Conservation (phyloP, 371 early-diverging fungal genomes). For the Lichtheimia ornata region DNA sequence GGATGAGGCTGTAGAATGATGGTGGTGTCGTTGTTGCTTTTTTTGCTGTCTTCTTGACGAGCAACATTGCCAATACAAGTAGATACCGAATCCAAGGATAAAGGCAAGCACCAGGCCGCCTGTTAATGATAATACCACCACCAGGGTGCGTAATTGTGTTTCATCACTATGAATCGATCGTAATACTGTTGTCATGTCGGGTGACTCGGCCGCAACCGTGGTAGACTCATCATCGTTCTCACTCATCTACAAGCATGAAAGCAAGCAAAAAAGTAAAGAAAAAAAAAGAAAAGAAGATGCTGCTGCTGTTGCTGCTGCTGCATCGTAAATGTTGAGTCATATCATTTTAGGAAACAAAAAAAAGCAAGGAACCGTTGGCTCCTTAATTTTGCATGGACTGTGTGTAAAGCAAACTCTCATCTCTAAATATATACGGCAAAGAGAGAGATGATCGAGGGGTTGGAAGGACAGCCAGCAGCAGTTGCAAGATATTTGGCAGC, state of each 20-base stretch:
- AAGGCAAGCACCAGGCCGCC: constrained; percentile 26
- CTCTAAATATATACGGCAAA: no score
- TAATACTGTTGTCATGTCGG: constrained; percentile 5
- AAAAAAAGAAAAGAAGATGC: constrained; percentile 6
- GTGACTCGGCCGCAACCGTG: constrained; percentile 4
- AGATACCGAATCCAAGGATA: constrained; percentile 25
- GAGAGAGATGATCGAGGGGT: no score
- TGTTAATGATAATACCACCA: constrained; percentile 22
- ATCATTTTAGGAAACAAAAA: no score
- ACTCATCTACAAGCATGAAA: not conserved
- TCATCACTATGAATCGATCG: constrained; percentile 21
- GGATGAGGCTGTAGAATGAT: no score
- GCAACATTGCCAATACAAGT: constrained; percentile 24
- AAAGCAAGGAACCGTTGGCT: no score
- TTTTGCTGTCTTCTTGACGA: not conserved
- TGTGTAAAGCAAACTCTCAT: no score
- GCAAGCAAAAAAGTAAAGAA: constrained; percentile 1
- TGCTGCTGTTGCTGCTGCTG: no score
- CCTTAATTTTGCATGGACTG: no score
- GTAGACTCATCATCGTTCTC: not conserved
- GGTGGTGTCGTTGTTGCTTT: not conserved
- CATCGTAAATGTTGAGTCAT: no score
- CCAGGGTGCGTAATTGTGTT: constrained; percentile 18
- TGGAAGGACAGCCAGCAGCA: no score
- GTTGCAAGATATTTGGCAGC: no score